A percentile compares a stretch with the other conserved stretches of the same genome.
Evolutionary conservation across 2,329 filamentous ascomycete genomes (phyloP).

Genomic region (Fusarium algeriense): DNA sequence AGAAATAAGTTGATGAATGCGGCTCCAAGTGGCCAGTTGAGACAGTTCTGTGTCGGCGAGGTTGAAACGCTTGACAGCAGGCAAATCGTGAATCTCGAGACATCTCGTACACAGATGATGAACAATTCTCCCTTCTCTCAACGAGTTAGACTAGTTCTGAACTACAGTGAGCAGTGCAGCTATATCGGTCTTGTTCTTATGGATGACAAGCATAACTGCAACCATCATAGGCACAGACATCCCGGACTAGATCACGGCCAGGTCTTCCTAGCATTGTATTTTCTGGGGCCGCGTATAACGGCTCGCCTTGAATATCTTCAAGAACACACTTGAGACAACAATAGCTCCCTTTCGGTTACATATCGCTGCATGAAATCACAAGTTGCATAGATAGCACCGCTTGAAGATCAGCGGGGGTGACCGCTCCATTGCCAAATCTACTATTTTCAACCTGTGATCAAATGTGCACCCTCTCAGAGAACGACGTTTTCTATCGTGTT

Average conservation of each 20-base stretch:
- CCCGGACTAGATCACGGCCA: constrained; percentile 11
- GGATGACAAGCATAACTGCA: constrained; percentile 41
- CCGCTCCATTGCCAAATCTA: constrained; percentile 21
- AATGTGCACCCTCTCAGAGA: constrained; percentile 9
- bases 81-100: constrained; percentile 3
- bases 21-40: constrained; percentile 15
- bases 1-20: constrained; percentile 8
- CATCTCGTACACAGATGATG: not conserved
- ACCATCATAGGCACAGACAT: constrained; percentile 21
- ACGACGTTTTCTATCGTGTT: constrained; percentile 15
- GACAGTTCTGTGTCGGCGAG: not conserved
- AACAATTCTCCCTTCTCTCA: not conserved
- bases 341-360: constrained; percentile 15
- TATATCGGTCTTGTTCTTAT: constrained; percentile 21
- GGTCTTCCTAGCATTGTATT: constrained; percentile 9
- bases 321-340: constrained; percentile 12
- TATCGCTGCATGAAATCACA: constrained; percentile 44
- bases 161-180: constrained; percentile 18
- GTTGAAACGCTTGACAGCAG: not conserved
- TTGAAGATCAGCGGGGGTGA: constrained; percentile 34
- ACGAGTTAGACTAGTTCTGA: constrained; percentile 18
- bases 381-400: constrained; percentile 44
- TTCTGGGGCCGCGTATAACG: constrained; percentile 17
- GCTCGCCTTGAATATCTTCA: constrained; percentile 9
- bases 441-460: constrained; percentile 12